These are phyloP conservation scores for Leccinellum albellum DNA, from an alignment of 768 basidiomycete species.

Conservation along the genomic window DNA sequence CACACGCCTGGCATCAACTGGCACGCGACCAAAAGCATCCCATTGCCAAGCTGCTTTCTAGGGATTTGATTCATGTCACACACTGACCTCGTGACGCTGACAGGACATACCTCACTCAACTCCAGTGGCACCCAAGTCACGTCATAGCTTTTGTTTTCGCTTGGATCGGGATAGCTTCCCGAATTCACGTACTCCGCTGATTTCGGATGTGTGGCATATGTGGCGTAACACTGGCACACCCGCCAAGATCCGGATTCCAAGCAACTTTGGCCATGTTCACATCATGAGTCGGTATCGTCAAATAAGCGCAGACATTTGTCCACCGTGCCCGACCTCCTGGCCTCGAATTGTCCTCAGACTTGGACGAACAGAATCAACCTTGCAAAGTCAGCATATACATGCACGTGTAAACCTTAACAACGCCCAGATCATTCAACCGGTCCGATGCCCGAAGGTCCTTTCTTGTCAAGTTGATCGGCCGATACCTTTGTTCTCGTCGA, in stretches of 20 bases:
- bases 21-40: background rate
- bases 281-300: background rate
- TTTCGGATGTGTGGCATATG: background rate
- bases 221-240: background rate
- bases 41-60: background rate
- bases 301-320: too few species aligned
- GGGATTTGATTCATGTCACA: background rate
- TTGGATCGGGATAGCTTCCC: background rate
- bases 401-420: background rate
- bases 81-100: background rate
- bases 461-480: background rate
- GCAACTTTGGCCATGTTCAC: background rate
- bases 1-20: background rate
- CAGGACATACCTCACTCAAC: too few species aligned
- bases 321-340: background rate
- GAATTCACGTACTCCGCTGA: background rate
- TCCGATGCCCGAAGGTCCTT: background rate
- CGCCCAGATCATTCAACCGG: background rate
- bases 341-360: background rate
- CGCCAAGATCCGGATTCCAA: conserved; percentile 7
- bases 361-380: background rate
- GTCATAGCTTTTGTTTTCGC: background rate
- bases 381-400: background rate
- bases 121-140: too few species aligned
- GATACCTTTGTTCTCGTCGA: background rate